phyloP scores from a whole-genome alignment of 805 yeast species.

The Wickerhamiella galacta region DNA sequence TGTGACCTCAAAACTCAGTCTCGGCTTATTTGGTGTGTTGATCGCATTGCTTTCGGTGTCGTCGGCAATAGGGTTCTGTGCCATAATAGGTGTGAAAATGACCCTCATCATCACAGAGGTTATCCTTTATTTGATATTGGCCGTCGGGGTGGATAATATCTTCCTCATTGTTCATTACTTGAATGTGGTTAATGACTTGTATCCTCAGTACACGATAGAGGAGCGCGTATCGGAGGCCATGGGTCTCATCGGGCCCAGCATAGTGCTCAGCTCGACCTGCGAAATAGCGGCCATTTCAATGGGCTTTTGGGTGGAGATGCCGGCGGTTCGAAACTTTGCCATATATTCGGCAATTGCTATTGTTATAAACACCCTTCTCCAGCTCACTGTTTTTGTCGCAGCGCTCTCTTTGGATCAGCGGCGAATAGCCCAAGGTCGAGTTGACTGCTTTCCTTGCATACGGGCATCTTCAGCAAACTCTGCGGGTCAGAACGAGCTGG shows the following conservation, averaged over 20 bases:
- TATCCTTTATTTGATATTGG: slow-evolving; percentile 80
- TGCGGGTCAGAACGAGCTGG: slow-evolving; percentile 6
- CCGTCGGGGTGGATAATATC: slow-evolving; percentile 92
- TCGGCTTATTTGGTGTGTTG: slow-evolving; percentile 72
- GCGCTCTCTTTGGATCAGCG: slow-evolving; percentile 51
- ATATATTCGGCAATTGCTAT: slow-evolving; percentile 80
- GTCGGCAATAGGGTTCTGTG: slow-evolving; percentile 69
- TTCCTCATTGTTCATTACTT: slow-evolving; percentile 74
- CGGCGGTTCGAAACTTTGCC: slow-evolving; percentile 91
- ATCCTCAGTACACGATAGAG: slow-evolving; percentile 34
- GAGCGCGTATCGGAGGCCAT: slow-evolving; percentile 48
- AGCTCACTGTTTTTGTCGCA: slow-evolving; percentile 66
- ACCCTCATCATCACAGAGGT: slow-evolving; percentile 93
- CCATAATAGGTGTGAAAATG: slow-evolving; percentile 61
- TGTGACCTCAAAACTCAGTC: slow-evolving; percentile 42
- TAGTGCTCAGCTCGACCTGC: slow-evolving; percentile 55
- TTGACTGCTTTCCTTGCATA: slow-evolving; percentile 48
- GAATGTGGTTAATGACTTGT: slow-evolving; percentile 32
- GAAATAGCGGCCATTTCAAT: slow-evolving; percentile 67
- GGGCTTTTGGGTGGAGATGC: slow-evolving; percentile 78
- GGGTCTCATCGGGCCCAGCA: slow-evolving; percentile 72
- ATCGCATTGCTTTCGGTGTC: slow-evolving; percentile 69
- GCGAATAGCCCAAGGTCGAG: slow-evolving; percentile 39
- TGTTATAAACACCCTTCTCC: slow-evolving; percentile 55
- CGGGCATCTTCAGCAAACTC: no score